Base-by-base conservation (phyloP, 2,329 filamentous ascomycete genomes). In the Alternaria gaisen region DNA sequence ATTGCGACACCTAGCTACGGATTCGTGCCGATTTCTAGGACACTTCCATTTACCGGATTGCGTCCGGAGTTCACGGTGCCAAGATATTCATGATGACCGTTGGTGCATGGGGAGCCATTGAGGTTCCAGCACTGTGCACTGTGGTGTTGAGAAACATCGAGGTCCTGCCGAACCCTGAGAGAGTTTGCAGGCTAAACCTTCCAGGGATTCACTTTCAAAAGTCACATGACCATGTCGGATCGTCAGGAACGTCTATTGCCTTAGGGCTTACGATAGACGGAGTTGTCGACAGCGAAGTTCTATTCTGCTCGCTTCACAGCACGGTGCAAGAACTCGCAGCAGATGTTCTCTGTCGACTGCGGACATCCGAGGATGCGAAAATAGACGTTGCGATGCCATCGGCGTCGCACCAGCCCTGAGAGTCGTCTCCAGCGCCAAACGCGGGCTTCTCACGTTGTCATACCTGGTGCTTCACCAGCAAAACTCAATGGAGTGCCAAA, bases 91-190 rank as follows among this genome's bases (percentile, higher is more conserved):
- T 43, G 62, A 58, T 61, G 47, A 58, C 26, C 42, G 34, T 54
- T 55, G 57, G 58, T 55, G 48, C 56, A 64, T 70, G 67, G 72
- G 71, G 71, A 75, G 66, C 70, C 68, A 71, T 60, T 50, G 48
- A 34, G 46, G 41, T 28, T 46, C 48, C 34, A 43, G 47, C n/a
- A 24, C 24, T 24, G 24, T 24, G 24, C 20, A 34, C 16, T 56
- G 24, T n/a, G 36, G 42, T 36, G 20, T 14, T 56, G 32, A 18
- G 32, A 40, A 41, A 24, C 34, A 40, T 43, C 26, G 22, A 34
- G 41, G 20, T 38, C 26, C 18, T 41, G 52, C 51, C 26, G 51
- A 57, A 54, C 18, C 28, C 50, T 56, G 41, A 54, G 22, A n/a
- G 16, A 42, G 52, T 53, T 48, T 22, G 46, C 53, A 40, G 44